Conservation (phyloP, 345 rosid genomes). For the Abelmoschus esculentus region DNA sequence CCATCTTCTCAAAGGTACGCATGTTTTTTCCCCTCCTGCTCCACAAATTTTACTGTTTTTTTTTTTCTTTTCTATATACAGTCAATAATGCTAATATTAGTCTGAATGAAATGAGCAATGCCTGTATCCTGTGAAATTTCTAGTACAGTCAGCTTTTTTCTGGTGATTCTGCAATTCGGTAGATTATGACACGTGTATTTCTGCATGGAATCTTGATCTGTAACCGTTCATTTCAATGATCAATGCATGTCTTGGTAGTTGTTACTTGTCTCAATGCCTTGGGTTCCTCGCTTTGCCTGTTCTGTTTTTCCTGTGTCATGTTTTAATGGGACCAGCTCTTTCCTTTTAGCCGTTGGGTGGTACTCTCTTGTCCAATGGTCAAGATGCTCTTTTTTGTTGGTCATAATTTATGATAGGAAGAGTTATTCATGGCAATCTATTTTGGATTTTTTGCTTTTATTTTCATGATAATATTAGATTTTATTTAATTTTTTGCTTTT, state of each 20-base stretch:
- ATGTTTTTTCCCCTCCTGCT: background rate
- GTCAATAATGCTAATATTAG: background rate
- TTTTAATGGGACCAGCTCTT: background rate
- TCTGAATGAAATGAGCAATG: background rate
- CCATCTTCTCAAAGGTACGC: background rate
- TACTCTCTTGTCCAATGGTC: background rate
- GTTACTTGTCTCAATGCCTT: constrained; percentile 3
- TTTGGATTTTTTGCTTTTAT: too few species aligned
- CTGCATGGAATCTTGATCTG: constrained; percentile 9
- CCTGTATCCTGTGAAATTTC: background rate
- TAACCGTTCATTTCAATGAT: background rate
- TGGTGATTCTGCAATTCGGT: background rate
- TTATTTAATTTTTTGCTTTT: too few species aligned
- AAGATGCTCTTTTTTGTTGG: background rate
- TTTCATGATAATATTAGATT: too few species aligned
- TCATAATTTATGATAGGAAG: background rate
- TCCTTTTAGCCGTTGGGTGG: constrained; percentile 3
- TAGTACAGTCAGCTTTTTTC: background rate
- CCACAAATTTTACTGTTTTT: background rate
- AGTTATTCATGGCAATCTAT: too few species aligned
- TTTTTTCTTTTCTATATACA: background rate
- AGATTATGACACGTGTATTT: background rate
- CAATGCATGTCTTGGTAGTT: too few species aligned
- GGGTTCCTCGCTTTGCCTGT: constrained; percentile 9
- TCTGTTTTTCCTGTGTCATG: background rate